Evolutionary conservation across 2,329 filamentous ascomycete species (phyloP).

Genomic region (Sarocladium kiliense): DNA sequence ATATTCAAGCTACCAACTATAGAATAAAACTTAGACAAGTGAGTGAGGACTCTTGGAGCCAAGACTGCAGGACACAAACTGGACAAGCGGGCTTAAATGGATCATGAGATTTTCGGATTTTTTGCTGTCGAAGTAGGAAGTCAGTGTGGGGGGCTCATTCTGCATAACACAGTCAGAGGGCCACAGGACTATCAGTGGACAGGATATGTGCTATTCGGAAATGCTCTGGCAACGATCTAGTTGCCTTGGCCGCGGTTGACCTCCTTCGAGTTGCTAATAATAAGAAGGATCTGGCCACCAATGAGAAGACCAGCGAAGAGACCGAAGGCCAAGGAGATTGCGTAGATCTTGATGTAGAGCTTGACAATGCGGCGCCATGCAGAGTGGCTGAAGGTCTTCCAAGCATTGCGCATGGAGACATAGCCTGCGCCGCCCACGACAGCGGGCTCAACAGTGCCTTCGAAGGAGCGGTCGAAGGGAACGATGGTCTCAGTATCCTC

Average conservation of each 20-base stretch:
- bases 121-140: too few relatives aligned
- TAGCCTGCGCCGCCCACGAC: slow-evolving; percentile 69
- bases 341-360: slow-evolving; percentile 67
- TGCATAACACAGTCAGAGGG: too few relatives aligned
- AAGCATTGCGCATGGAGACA: slow-evolving; percentile 68
- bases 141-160: too few relatives aligned
- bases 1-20: too few relatives aligned
- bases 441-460: slow-evolving; percentile 68
- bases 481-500: slow-evolving; percentile 80
- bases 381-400: slow-evolving; percentile 69
- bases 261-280: slow-evolving; percentile 29
- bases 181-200: too few relatives aligned
- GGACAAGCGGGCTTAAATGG: too few relatives aligned
- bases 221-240: neutral
- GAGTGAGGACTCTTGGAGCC: too few relatives aligned
- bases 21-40: too few relatives aligned
- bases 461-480: slow-evolving; percentile 83
- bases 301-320: slow-evolving; percentile 47
- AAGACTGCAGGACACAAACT: too few relatives aligned
- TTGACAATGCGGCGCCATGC: slow-evolving; percentile 70
- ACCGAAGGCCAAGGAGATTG: slow-evolving; percentile 37
- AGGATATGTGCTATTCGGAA: too few relatives aligned
- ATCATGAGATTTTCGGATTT: too few relatives aligned
- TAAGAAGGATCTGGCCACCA: slow-evolving; percentile 40
- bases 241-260: slow-evolving; percentile 1